These are phyloP conservation scores for Aspergillus sclerotioniger DNA, from an alignment of 495 filamentous ascomycete genomes.

Conservation along the genomic window DNA sequence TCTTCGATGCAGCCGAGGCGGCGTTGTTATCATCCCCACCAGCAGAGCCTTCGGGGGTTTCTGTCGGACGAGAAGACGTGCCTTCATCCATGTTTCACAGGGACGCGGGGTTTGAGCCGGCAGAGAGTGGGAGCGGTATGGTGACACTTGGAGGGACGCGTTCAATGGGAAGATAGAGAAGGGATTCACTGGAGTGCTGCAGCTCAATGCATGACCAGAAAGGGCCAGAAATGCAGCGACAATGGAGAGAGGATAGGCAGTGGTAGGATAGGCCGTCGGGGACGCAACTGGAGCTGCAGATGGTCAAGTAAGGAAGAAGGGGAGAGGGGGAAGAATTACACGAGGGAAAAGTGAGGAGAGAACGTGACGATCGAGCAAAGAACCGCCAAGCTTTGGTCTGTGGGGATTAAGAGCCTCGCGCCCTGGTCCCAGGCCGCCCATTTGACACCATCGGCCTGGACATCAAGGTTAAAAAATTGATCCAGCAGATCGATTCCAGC, in stretches of 20 bases:
- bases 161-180: constrained; percentile 10
- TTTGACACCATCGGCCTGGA: neutral
- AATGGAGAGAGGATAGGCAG: constrained; percentile 1
- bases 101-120: constrained; percentile 9
- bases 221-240: neutral
- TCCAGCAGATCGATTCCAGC: neutral
- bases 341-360: constrained; percentile 6
- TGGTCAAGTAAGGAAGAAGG: neutral
- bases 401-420: constrained; percentile 10
- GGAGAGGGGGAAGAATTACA: neutral
- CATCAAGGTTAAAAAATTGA: neutral
- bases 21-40: constrained; percentile 37
- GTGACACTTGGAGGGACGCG: constrained; percentile 15
- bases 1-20: constrained; percentile 33
- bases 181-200: constrained; percentile 13
- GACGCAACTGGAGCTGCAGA: neutral
- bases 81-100: constrained; percentile 29
- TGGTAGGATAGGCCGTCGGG: neutral
- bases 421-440: too few relatives aligned
- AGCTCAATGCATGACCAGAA: constrained; percentile 24
- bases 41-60: constrained; percentile 52
- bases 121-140: constrained; percentile 4
- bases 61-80: constrained; percentile 23
- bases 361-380: constrained; percentile 23
- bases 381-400: constrained; percentile 23